A percentile compares a stretch with the other conserved stretches of the same genome.
phyloP scores from a whole-genome alignment of 192 early-diverging fungal species.

The Glomus cerebriforme region DNA sequence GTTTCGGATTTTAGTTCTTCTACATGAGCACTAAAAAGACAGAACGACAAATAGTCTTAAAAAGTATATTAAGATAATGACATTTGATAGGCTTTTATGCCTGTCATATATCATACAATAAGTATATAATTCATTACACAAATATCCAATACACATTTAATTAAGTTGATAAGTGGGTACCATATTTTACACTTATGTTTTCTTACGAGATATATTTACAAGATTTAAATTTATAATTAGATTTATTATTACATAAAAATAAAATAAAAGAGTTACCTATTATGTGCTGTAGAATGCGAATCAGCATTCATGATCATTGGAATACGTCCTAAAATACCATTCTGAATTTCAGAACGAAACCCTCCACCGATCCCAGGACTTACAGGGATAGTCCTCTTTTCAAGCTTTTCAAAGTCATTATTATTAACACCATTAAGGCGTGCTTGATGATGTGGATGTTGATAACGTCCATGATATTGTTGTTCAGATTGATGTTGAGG shows the following conservation, averaged over 20 bases:
- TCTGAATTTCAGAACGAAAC: conserved; percentile 23
- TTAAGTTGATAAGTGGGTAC: no score
- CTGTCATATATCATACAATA: background rate
- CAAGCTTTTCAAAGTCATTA: background rate
- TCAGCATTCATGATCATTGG: background rate
- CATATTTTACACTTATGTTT: no score
- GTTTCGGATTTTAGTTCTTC: background rate
- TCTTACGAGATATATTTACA: no score
- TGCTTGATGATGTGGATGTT: conserved; percentile 7
- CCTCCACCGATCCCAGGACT: background rate
- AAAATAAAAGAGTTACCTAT: background rate
- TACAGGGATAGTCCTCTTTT: background rate
- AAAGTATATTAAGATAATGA: conserved; percentile 7
- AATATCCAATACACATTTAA: background rate
- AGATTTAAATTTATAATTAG: no score
- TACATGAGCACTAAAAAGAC: conserved; percentile 8
- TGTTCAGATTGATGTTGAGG: conserved; percentile 5
- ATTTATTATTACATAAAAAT: background rate
- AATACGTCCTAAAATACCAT: conserved; percentile 31
- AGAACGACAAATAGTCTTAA: conserved; percentile 14
- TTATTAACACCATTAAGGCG: background rate
- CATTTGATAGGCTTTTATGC: conserved; percentile 9
- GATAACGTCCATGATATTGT: background rate
- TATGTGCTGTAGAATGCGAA: background rate
- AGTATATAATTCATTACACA: background rate